Base-by-base conservation (phyloP, 2,329 filamentous ascomycete genomes). In the Aspergillus sp. region DNA sequence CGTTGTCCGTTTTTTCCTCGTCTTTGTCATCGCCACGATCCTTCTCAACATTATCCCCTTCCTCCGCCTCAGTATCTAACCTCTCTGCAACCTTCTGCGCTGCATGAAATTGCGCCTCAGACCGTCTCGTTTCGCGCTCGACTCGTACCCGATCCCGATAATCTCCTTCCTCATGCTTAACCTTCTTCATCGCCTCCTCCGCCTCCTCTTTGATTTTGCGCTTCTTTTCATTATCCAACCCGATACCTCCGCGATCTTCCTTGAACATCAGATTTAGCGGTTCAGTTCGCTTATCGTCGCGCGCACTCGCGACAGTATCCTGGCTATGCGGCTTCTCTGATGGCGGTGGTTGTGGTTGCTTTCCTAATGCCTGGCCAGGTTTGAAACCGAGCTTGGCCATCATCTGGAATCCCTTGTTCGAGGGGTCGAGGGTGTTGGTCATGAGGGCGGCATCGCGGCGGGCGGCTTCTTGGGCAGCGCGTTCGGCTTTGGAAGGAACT, bases 341-440 rank as follows among this genome's bases (percentile, higher is more conserved):
- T 49, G 19, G 15, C 3, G 17, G 52, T 22, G 70, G 68, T n/a
- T n/a, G n/a, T 7, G 71, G 70, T n/a, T 75, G 73, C 57, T 79
- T 82, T 1, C 93, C 93, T 3, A 97, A 74, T 0, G 83, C 78
- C 32, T 81, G 82, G 20, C 90, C 90, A 17, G 81, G 75, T 49
- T 82, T 85, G 72, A 94, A 98, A 1, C 93, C 93, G 77, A 98
- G 88, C 68, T 88, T 91, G 19, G 88, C 85, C 90, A 98, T 95
- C 89, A 98, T 96, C 55, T 88, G 83, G 52, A 94, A 82, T 1
- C 91, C 93, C 64, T 96, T 97, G 72, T 84, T 94, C 58, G 78
- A 79, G 44, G 81, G 77, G 17, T 83, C 79, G 5, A 95, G 74
- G 43, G 93, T 75, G 4, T 85, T 87, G n/a, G 73, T 86, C 4